Conservation (phyloP, 345 rosid species). For the Arabis alpina region DNA sequence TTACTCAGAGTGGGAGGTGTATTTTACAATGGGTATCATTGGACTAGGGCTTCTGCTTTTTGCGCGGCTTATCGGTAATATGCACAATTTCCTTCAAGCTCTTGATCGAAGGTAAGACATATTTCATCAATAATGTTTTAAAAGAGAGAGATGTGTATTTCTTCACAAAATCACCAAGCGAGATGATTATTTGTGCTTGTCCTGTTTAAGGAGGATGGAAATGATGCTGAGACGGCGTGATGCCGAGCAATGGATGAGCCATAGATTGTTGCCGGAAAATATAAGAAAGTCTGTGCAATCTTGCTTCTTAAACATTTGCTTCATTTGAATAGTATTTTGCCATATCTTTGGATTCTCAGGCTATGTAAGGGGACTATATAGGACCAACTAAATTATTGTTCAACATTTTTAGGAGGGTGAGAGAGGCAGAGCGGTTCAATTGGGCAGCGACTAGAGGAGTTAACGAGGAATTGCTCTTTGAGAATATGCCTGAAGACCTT, state of each 20-base stretch:
- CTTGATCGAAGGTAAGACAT: constrained; percentile 67
- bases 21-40: constrained; percentile 79
- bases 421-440: constrained; percentile 76
- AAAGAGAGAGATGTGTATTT: background rate
- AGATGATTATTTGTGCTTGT: constrained; percentile 13
- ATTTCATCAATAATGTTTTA: background rate
- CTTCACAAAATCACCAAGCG: no score
- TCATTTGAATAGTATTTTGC: background rate
- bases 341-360: background rate
- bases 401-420: constrained; percentile 59
- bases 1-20: constrained; percentile 76
- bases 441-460: constrained; percentile 97
- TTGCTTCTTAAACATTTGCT: background rate
- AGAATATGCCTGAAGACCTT: constrained; percentile 86
- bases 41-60: constrained; percentile 92
- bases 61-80: constrained; percentile 91
- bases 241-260: constrained; percentile 97
- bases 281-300: constrained; percentile 58
- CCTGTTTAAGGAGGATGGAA: constrained; percentile 65
- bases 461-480: constrained; percentile 69
- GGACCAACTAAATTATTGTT: constrained; percentile 4
- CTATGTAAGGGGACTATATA: background rate
- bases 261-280: constrained; percentile 68
- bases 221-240: constrained; percentile 86
- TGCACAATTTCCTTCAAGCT: constrained; percentile 94